Evolutionary conservation across 805 yeast species (phyloP).

Genomic region (Myxozyma sirexii): DNA sequence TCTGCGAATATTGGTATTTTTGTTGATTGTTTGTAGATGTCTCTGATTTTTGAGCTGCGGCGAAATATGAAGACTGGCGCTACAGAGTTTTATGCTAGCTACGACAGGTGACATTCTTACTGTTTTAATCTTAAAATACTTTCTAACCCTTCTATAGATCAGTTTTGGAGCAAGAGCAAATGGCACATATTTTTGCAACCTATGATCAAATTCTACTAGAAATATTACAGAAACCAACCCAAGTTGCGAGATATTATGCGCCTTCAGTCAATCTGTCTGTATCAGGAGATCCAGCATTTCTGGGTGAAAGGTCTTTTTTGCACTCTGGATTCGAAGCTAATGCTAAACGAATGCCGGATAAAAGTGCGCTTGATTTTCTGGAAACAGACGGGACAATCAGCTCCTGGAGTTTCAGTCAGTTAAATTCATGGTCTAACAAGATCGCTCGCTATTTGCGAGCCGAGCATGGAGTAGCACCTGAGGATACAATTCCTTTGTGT

Average conservation of each 20-base stretch:
- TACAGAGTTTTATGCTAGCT: slow-evolving; percentile 6
- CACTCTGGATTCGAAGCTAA: slow-evolving; percentile 21
- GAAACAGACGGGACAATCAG: neutral
- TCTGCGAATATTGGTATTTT: neutral
- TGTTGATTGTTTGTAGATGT: slow-evolving; percentile 3
- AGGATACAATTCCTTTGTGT: slow-evolving; percentile 24
- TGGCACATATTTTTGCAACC: neutral
- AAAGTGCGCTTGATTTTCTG: slow-evolving; percentile 29
- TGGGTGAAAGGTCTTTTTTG: slow-evolving; percentile 1
- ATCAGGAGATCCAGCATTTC: neutral
- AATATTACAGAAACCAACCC: neutral
- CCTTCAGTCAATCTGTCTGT: neutral
- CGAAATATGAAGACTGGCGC: neutral
- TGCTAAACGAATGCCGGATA: slow-evolving; percentile 4
- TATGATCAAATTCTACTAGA: slow-evolving; percentile 7
- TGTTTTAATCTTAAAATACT: no score
- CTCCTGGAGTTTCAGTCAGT: slow-evolving; percentile 19
- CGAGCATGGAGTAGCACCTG: neutral
- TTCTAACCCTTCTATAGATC: neutral
- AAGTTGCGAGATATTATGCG: neutral
- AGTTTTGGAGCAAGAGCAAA: slow-evolving; percentile 7
- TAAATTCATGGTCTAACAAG: slow-evolving; percentile 17
- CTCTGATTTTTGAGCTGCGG: slow-evolving; percentile 20
- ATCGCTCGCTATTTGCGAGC: slow-evolving; percentile 12
- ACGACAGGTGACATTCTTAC: slow-evolving; percentile 3